Evolutionary conservation across 371 early-diverging fungal species (phyloP), one percentile per base, ranked within the genome.

Genomic region (Lichtheimia hyalospora): DNA sequence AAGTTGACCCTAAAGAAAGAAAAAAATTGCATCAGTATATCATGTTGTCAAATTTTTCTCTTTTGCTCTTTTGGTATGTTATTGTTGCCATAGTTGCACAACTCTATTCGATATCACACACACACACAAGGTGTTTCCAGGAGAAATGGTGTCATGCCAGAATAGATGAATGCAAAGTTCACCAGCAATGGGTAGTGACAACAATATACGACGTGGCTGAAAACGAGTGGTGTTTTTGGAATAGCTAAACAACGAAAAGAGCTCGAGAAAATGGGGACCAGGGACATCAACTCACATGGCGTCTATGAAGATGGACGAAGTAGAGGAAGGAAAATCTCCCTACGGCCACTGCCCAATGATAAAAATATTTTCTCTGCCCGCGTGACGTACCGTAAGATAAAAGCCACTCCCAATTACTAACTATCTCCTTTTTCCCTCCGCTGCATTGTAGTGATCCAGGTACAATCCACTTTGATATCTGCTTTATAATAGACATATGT

Each of bases 1-100:
- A 93, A 85, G 81, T 88, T 91, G 66, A 88, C 87, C 93, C 92
- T 93, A 54, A 46, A 13, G 16, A 62, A 14, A 52, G 40, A 52
- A 57, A 28, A 53, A 41, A 42, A 42, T 21, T 20, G 16, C 18
- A 48, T 42, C 7, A 27, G 21, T 24, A 48, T 49, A 43, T 14
- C 27, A 21, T 55, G 20, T 10, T 57, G 57, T 40, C 42, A n/a
- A n/a, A 53, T 10, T 5, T 2, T 16, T 18, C 24, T 34, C 39
- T 42, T 40, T 21, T 25, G 21, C 53, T 25, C 15, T 39, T 34
- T 14, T 39, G 16, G 53, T 39, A 53, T 25, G 53, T 39, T 18
- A 39, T 27, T 46, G 46, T 16, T 52, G 15, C 39, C 27, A 34
- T 34, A 34, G 34, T 34, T 34, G 34, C 34, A 34, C 34, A 34